Percentiles rank a stretch among this genome's conserved stretches.
Conservation (phyloP, 1,139 yeast genomes). For the Saccharomycopsis phalli region DNA sequence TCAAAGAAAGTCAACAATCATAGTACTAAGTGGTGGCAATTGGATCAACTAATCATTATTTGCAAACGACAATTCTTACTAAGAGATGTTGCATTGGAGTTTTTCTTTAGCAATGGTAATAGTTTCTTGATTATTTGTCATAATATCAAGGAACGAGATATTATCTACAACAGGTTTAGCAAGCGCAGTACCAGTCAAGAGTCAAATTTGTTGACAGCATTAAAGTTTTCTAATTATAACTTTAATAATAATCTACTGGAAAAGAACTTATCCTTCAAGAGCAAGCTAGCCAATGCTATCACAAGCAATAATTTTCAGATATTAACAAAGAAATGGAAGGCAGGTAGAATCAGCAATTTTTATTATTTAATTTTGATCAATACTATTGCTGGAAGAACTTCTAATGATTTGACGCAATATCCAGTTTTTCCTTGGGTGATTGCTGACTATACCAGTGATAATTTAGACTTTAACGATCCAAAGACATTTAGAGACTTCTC, state of each 20-base stretch:
- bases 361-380: constrained; percentile 70
- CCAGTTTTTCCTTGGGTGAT: constrained; percentile 90
- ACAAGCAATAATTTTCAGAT: constrained; percentile 31
- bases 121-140: constrained; percentile 55
- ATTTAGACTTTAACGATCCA: constrained; percentile 52
- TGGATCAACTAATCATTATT: constrained; percentile 48
- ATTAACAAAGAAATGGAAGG: constrained; percentile 63
- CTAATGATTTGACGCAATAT: constrained; percentile 78
- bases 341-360: constrained; percentile 72
- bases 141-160: constrained; percentile 44
- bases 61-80: constrained; percentile 67
- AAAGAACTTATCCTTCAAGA: constrained; percentile 26
- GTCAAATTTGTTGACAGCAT: constrained; percentile 42
- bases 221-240: constrained; percentile 35
- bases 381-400: constrained; percentile 79
- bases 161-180: constrained; percentile 40
- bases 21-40: constrained; percentile 45
- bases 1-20: constrained; percentile 30
- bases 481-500: constrained; percentile 61
- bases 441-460: constrained; percentile 65
- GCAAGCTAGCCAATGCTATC: constrained; percentile 34
- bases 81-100: constrained; percentile 70
- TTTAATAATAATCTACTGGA: too few relatives aligned
- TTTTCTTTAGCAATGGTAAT: constrained; percentile 66
- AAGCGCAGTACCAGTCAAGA: constrained; percentile 38